Percentiles rank a stretch among this genome's conserved stretches.
Conservation (phyloP, 306 rosid genomes). For the Malus sylvestris region DNA sequence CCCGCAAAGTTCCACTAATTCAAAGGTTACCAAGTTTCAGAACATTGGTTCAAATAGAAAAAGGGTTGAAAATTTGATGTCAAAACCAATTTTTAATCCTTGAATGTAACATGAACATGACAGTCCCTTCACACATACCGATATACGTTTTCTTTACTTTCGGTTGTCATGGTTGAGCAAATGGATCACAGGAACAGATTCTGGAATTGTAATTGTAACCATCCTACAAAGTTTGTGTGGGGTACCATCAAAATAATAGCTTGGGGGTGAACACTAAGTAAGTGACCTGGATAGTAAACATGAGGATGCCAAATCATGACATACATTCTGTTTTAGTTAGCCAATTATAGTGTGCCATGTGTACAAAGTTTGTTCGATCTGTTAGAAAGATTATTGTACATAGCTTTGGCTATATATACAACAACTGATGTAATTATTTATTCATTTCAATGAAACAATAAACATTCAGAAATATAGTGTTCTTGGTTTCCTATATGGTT, state of each 20-base stretch:
- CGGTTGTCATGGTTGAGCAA: not conserved
- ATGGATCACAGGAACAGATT: not conserved
- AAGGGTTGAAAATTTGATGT: not conserved
- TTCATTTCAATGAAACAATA: too few species aligned
- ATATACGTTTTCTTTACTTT: not conserved
- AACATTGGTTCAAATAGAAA: not conserved
- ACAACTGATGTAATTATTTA: too few species aligned
- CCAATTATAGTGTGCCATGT: too few species aligned
- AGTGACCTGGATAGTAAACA: conserved; percentile 48
- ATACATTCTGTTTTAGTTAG: too few species aligned
- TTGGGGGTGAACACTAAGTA: not conserved
- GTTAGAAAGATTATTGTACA: too few species aligned
- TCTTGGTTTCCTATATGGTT: too few species aligned
- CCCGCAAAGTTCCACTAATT: not conserved
- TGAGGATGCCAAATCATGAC: too few species aligned
- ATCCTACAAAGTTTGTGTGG: not conserved
- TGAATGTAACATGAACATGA: not conserved
- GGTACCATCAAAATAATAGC: conserved; percentile 4
- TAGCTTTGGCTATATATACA: too few species aligned
- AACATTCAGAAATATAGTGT: too few species aligned
- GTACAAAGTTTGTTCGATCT: too few species aligned
- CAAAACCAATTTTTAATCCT: not conserved
- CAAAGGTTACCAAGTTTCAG: not conserved
- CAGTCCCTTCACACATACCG: not conserved
- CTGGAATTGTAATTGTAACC: not conserved